These are phyloP conservation scores for Termitomyces titanicus DNA, from an alignment of 768 basidiomycete species.

Conservation along the genomic window DNA sequence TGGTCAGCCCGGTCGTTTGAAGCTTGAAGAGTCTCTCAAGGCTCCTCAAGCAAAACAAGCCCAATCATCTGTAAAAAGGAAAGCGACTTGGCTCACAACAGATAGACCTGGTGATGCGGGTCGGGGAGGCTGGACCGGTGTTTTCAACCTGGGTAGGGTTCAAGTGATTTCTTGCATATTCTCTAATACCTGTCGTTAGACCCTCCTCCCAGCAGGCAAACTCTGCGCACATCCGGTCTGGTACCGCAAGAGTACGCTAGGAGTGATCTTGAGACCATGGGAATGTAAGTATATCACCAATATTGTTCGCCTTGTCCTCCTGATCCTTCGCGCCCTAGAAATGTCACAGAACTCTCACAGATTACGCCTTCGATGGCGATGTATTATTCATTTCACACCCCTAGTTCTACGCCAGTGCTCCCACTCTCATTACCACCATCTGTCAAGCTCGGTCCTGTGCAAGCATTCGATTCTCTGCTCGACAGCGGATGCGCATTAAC, in stretches of 20 bases:
- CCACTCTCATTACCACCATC: conserved; percentile 16
- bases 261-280: conserved; percentile 43
- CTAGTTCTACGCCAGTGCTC: conserved; percentile 24
- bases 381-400: conserved; percentile 57
- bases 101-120: conserved; percentile 9
- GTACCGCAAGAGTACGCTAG: conserved; percentile 42
- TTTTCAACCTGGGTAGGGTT: conserved; percentile 45
- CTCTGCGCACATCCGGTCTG: conserved; percentile 47
- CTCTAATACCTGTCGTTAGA: conserved; percentile 17
- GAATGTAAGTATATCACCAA: conserved; percentile 39
- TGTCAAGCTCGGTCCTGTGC: conserved; percentile 41
- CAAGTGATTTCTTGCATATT: not conserved
- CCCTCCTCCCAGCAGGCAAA: conserved; percentile 33
- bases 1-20: conserved; percentile 33
- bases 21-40: conserved; percentile 22
- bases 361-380: conserved; percentile 53
- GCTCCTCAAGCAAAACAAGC: conserved; percentile 7
- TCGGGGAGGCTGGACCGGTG: conserved; percentile 9
- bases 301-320: not conserved
- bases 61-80: conserved; percentile 10
- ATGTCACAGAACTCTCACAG: conserved; percentile 45
- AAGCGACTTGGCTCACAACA: conserved; percentile 10
- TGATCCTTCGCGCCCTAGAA: conserved; percentile 30
- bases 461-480: conserved; percentile 53
- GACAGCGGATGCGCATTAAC: conserved; percentile 62